Conservation (phyloP, 2,329 filamentous ascomycete genomes). For the Dryadomyces quercivorus region DNA sequence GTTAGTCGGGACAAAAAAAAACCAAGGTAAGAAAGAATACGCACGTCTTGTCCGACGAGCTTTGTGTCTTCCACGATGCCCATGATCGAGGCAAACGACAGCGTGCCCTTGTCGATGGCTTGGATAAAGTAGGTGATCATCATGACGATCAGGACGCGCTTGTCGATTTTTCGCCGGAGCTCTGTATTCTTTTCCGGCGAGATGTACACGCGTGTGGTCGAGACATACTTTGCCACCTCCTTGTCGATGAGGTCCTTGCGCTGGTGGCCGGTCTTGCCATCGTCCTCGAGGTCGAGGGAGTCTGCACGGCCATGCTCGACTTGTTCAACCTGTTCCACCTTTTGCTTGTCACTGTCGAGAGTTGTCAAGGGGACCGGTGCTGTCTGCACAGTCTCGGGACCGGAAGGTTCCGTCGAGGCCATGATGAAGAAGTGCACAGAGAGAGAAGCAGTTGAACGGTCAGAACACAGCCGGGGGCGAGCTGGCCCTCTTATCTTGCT, state of each 20-base stretch:
- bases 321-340: no score
- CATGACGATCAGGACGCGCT: slow-evolving; percentile 57
- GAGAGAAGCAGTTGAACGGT: no score
- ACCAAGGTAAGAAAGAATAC: neutral
- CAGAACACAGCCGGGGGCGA: no score
- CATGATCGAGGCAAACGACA: slow-evolving; percentile 55
- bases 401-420: no score
- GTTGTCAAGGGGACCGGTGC: no score
- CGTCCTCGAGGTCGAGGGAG: no score
- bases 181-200: slow-evolving; percentile 45
- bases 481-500: no score
- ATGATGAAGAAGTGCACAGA: no score
- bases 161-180: slow-evolving; percentile 54
- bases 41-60: slow-evolving; percentile 24
- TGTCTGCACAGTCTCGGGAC: no score
- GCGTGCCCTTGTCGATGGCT: slow-evolving; percentile 54
- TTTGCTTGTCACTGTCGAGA: no score
- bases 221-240: slow-evolving; percentile 59
- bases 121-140: slow-evolving; percentile 63
- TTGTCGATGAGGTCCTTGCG: slow-evolving; percentile 30
- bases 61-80: slow-evolving; percentile 38
- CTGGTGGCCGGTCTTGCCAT: no score
- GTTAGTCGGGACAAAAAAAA: neutral
- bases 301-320: no score
- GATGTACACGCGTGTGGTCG: slow-evolving; percentile 42